These are phyloP conservation scores for Desmodesmus armatus DNA, from an alignment of 139 green algal genomes.

Conservation along the genomic window DNA sequence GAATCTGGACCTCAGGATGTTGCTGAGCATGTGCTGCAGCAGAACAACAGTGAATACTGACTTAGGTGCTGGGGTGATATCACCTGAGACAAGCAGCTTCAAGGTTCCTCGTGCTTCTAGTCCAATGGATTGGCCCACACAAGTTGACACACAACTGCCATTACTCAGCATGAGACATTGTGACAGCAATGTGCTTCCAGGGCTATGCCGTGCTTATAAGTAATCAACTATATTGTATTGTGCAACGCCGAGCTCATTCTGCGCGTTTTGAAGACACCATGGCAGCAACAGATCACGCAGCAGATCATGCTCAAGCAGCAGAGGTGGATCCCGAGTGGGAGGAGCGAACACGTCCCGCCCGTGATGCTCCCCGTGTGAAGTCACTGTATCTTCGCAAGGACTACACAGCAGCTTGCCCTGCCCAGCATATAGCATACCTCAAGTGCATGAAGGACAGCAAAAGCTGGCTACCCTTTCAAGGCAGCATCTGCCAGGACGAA, in stretches of 20 bases:
- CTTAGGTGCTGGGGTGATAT: too few relatives aligned
- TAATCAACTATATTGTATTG: background rate
- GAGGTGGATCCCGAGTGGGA: background rate
- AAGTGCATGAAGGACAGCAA: conserved; percentile 11
- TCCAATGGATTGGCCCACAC: too few relatives aligned
- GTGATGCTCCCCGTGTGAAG: background rate
- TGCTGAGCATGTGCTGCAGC: too few relatives aligned
- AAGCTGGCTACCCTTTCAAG: background rate
- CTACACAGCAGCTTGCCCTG: conserved; percentile 26
- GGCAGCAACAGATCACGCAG: background rate
- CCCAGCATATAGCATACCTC: conserved; percentile 24
- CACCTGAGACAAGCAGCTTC: too few relatives aligned
- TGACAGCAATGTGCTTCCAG: too few relatives aligned
- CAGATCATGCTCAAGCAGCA: background rate
- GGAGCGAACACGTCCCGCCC: background rate
- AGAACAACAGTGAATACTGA: too few relatives aligned
- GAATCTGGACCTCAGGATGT: too few relatives aligned
- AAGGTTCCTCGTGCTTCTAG: too few relatives aligned
- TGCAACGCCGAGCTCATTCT: background rate
- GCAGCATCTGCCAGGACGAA: background rate
- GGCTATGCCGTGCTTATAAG: background rate
- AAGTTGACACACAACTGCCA: too few relatives aligned
- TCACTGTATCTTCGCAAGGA: conserved; percentile 6
- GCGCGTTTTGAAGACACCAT: background rate
- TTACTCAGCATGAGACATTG: too few relatives aligned